Percentiles rank a stretch among this genome's conserved stretches.
Evolutionary conservation across 768 basidiomycete genomes (phyloP).

Genomic region (Trametes sanguinea): DNA sequence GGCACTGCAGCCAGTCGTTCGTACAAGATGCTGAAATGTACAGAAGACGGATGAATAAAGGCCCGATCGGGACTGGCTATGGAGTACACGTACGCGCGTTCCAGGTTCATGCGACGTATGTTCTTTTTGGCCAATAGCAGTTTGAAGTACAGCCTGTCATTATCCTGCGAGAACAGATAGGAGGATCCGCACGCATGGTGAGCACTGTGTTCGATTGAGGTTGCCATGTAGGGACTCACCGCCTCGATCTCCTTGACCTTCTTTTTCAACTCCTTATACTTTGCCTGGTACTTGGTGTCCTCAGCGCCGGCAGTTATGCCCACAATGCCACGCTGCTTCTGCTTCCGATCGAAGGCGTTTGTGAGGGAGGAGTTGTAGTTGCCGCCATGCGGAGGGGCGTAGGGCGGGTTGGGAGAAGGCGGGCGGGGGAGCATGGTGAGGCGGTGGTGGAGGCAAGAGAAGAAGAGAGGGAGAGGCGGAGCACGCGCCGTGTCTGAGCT

Average conservation of each 20-base stretch:
- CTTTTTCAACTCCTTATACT: constrained; percentile 86
- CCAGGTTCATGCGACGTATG: constrained; percentile 85
- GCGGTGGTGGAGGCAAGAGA: constrained; percentile 49
- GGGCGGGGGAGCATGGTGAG: constrained; percentile 60
- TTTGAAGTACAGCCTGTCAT: constrained; percentile 85
- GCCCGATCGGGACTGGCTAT: constrained; percentile 5
- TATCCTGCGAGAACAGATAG: constrained; percentile 56
- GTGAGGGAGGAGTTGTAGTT: constrained; percentile 10
- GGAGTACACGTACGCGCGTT: constrained; percentile 71
- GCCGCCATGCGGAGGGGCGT: constrained; percentile 14
- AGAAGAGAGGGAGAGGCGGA: constrained; percentile 37
- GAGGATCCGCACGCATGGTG: constrained; percentile 3
- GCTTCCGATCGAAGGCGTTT: constrained; percentile 14
- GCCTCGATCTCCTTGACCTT: constrained; percentile 87
- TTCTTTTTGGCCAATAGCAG: constrained; percentile 77
- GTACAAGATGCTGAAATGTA: constrained; percentile 62
- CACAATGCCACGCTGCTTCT: constrained; percentile 23
- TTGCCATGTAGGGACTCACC: constrained; percentile 45
- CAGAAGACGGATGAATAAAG: constrained; percentile 12
- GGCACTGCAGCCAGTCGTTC: constrained; percentile 70
- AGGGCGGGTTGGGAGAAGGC: constrained; percentile 40
- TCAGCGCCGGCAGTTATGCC: constrained; percentile 80
- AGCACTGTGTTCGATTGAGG: not conserved
- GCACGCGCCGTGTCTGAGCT: constrained; percentile 20
- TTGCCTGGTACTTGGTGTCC: constrained; percentile 83